These are phyloP conservation scores for Allantophomopsis lycopodina DNA, from an alignment of 2,329 filamentous ascomycete genomes.

Conservation along the genomic window DNA sequence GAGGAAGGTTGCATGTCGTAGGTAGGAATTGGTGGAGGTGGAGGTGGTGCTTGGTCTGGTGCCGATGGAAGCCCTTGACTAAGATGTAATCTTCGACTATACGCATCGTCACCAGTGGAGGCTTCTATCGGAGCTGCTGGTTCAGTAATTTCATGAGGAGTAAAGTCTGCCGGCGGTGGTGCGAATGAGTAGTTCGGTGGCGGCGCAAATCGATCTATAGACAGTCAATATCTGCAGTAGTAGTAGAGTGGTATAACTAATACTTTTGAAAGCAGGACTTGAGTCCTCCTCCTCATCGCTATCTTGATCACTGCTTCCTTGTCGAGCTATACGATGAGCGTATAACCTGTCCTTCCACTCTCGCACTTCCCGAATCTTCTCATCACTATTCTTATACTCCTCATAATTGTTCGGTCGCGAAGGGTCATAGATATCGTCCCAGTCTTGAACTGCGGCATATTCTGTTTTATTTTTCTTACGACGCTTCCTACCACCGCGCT, in stretches of 20 bases:
- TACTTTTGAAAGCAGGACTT: slow-evolving; percentile 28
- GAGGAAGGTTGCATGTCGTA: slow-evolving; percentile 19
- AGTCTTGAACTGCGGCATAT: slow-evolving; percentile 50
- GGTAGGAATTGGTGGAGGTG: slow-evolving; percentile 10
- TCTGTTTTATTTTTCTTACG: slow-evolving; percentile 63
- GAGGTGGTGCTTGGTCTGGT: slow-evolving; percentile 9
- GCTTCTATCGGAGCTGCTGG: slow-evolving; percentile 36
- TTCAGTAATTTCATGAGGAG: slow-evolving; percentile 23
- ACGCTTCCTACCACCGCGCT: slow-evolving; percentile 50
- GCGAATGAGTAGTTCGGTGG: slow-evolving; percentile 41
- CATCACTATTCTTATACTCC: slow-evolving; percentile 73
- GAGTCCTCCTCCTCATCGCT: slow-evolving; percentile 31
- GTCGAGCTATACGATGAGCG: slow-evolving; percentile 43
- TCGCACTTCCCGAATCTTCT: slow-evolving; percentile 63
- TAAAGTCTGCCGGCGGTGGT: slow-evolving; percentile 30
- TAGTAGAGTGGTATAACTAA: slow-evolving; percentile 9
- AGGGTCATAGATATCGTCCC: slow-evolving; percentile 87
- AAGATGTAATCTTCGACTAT: slow-evolving; percentile 46
- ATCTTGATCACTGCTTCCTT: slow-evolving; percentile 28
- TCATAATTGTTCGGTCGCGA: slow-evolving; percentile 71
- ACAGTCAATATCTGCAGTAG: slow-evolving; percentile 5
- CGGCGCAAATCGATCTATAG: slow-evolving; percentile 43
- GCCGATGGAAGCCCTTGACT: slow-evolving; percentile 23
- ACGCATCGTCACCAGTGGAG: slow-evolving; percentile 56
- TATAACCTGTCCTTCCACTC: slow-evolving; percentile 82